Percentiles rank a stretch among this genome's conserved stretches.
Conservation (phyloP, 2,329 filamentous ascomycete genomes). For the Diaporthe ampelina region DNA sequence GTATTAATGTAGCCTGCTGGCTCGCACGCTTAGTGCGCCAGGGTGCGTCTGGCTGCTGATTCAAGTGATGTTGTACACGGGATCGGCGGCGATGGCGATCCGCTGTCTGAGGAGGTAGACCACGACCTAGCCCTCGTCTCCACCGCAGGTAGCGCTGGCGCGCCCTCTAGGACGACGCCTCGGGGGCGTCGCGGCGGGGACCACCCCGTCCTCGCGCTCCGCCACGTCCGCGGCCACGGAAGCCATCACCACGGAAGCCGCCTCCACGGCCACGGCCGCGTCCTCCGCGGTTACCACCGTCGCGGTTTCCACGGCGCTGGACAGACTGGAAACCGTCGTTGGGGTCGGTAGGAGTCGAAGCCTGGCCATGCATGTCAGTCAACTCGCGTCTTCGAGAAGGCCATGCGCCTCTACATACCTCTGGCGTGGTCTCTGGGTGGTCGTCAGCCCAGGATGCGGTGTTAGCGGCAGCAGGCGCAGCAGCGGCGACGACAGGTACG, state of each 20-base stretch:
- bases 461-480: slow-evolving; percentile 69
- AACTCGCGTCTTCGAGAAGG: neutral
- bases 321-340: slow-evolving; percentile 83
- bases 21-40: slow-evolving; percentile 33
- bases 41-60: slow-evolving; percentile 28
- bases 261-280: slow-evolving; percentile 67
- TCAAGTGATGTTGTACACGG: slow-evolving; percentile 36
- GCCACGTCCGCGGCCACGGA: slow-evolving; percentile 53
- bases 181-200: slow-evolving; percentile 50
- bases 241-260: slow-evolving; percentile 48
- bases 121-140: slow-evolving; percentile 15
- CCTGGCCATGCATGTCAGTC: slow-evolving; percentile 39
- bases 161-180: slow-evolving; percentile 37
- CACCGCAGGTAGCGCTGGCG: slow-evolving; percentile 7
- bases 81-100: slow-evolving; percentile 1
- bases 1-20: slow-evolving; percentile 24
- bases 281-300: slow-evolving; percentile 61
- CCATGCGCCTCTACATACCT: slow-evolving; percentile 48
- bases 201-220: slow-evolving; percentile 55
- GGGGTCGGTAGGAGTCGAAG: slow-evolving; percentile 56
- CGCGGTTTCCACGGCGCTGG: slow-evolving; percentile 69
- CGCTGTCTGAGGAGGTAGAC: neutral
- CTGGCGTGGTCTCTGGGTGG: slow-evolving; percentile 67
- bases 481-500: slow-evolving; percentile 71
- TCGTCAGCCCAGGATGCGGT: slow-evolving; percentile 88